Conservation (phyloP, 148 eudicot species). For the Chenopodium berlandieri region DNA sequence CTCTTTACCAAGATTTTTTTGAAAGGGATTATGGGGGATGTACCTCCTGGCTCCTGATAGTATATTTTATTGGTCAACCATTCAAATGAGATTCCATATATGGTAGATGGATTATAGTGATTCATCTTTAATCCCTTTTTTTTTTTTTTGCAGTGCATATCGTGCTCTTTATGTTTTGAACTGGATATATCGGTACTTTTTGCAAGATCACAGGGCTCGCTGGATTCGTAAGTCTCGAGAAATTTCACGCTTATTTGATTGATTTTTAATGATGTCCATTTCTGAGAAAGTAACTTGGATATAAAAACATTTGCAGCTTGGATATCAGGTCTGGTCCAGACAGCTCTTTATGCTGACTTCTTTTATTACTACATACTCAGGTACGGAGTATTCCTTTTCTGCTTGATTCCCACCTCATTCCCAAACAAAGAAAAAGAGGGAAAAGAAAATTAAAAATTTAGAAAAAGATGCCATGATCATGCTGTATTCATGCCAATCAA, state of each 20-base stretch:
- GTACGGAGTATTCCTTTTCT: conserved; percentile 18
- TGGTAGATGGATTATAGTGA: neutral
- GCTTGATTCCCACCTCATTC: neutral
- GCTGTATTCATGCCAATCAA: neutral
- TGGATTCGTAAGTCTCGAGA: conserved; percentile 44
- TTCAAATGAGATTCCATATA: too few species aligned
- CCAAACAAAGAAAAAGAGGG: neutral
- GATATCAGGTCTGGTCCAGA: conserved; percentile 56
- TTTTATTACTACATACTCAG: conserved; percentile 48
- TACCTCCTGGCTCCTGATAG: too few species aligned
- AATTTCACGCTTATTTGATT: neutral
- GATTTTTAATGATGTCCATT: neutral
- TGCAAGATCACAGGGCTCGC: conserved; percentile 39
- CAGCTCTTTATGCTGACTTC: conserved; percentile 51
- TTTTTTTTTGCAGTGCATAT: conserved; percentile 39
- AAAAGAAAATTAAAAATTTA: neutral
- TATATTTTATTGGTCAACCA: too few species aligned
- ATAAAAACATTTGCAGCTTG: conserved; percentile 32
- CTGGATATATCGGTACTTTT: conserved; percentile 47
- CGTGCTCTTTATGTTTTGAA: conserved; percentile 51
- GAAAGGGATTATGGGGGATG: too few species aligned
- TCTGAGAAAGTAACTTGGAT: neutral
- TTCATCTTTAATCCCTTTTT: neutral
- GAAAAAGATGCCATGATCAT: neutral
- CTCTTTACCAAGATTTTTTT: too few species aligned